Percentiles rank a stretch among this genome's conserved stretches.
Evolutionary conservation across 371 early-diverging fungal species (phyloP).

Genomic region (Mucor piriformis): DNA sequence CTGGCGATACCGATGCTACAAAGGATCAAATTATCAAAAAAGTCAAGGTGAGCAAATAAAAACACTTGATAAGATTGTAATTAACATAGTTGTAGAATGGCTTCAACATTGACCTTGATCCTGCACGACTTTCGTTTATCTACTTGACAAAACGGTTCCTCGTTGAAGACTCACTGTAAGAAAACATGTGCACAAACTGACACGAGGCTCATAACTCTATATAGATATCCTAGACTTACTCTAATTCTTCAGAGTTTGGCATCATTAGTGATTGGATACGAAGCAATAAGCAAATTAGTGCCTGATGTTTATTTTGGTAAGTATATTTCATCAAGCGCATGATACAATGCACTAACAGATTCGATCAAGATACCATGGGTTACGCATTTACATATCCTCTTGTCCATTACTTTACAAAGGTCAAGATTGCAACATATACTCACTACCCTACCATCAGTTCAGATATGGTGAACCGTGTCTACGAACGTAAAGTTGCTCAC

Average conservation of each 20-base stretch:
- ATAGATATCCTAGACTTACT: constrained; percentile 81
- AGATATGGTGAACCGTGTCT: constrained; percentile 91
- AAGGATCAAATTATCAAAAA: constrained; percentile 60
- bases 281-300: constrained; percentile 69
- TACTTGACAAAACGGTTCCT: constrained; percentile 64
- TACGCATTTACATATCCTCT: constrained; percentile 93
- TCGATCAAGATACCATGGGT: constrained; percentile 84
- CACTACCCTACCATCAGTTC: constrained; percentile 96
- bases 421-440: constrained; percentile 83
- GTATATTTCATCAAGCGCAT: background rate
- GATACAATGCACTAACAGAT: too few relatives aligned
- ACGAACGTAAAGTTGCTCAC: constrained; percentile 63
- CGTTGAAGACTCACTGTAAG: constrained; percentile 71
- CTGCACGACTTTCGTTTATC: constrained; percentile 61
- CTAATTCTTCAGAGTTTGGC: constrained; percentile 87
- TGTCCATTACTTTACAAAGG: constrained; percentile 62
- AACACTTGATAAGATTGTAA: too few relatives aligned
- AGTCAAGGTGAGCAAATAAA: constrained; percentile 54
- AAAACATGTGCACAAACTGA: too few relatives aligned
- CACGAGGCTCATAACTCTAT: background rate
- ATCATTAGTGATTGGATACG: constrained; percentile 74
- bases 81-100: constrained; percentile 61
- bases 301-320: constrained; percentile 88
- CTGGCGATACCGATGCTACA: constrained; percentile 65
- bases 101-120: constrained; percentile 71